Base-by-base conservation (phyloP, 495 filamentous ascomycete genomes). In the Neurospora intermedia region DNA sequence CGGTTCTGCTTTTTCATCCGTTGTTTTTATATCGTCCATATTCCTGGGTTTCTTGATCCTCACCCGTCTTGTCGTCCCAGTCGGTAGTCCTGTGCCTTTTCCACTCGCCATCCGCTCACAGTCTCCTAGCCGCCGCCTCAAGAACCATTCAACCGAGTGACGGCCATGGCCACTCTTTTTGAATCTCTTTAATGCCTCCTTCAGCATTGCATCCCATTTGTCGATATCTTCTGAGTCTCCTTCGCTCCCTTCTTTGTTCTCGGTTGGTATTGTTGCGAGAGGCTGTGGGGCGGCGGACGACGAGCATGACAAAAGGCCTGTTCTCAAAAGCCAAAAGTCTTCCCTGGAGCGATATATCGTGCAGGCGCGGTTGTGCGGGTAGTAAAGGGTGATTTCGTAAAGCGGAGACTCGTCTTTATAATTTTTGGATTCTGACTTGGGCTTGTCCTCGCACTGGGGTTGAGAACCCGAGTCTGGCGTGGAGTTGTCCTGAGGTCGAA, bases 301-400 rank as follows among this genome's bases (percentile, higher is more conserved):
- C 16, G 40, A 16, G 41, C 73, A 59, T 18, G 70, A 39, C 3
- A 6, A 6, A 27, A 66, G 27, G 23, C 18, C 42, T 15, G 27
- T 27, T 20, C 35, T 43, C 54, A 82, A 72, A 5, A 8, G 4
- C 16, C n/a, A 41, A 59, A 82, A 78, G 70, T 82, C 79, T 45
- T 77, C 74, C 40, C 70, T 69, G 38, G 76, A 70, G 45, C 79
- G 79, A 73, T 73, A 73, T 70, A 82, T 73, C 40, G 73, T 75
- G 77, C 80, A 82, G 39, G 80, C 78, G 11, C 80, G 78, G 78
- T 82, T 81, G 43, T 73, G 74, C 23, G 62, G 8, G 70, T 80
- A 82, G 73, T 74, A 75, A 3, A 82, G 78, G 16, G 71, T 76
- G 23, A 82, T 70, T 27, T 75, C 72, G 75, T 74, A 79, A 18